Evolutionary conservation across 2,329 filamentous ascomycete genomes (phyloP), one percentile per base, ranked within the genome.

Genomic region (Curvularia lunata): DNA sequence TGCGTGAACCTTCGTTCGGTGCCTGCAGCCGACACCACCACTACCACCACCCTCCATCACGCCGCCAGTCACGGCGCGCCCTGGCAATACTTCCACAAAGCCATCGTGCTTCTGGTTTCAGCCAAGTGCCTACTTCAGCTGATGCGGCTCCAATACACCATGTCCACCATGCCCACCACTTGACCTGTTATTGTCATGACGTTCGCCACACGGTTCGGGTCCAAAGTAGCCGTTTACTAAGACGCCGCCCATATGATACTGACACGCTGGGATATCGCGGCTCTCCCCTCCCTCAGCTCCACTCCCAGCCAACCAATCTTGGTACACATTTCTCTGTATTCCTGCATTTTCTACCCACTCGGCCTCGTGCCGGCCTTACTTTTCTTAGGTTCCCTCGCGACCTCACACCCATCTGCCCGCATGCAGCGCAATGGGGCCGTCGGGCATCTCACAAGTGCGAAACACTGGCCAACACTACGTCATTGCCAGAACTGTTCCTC

Each of bases 1-100:
- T 54, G 68, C 67, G 70, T 65, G 67, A 72, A 73, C 69, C 54
- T 63, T 68, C 54, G 63, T 64, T 68, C 59, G 58, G 58, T 61
- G 52, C 58, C 50, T 61, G 59, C 54, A 56, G 48, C 56, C 56
- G 56, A 37, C 45, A 28, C 46, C 38, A 53, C 30, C 28, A 52
- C 49, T 37, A 51, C 46, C 48, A 52, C 52, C 12, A 30, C 28
- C 30, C 12, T 47, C 37, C 55, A 46, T 16, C 21, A 49, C 30
- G 45, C 34, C 50, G 38, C 41, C 53, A 42, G 38, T 54, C 46
- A 32, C 41, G 32, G 30, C 32, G 42, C 32, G 53, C 16, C 21
- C 41, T 37, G 34, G 27, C 25, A 27, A 43, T 23, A 30, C 5
- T 41, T 8, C 10, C n/a, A 10, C 40, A 1, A 2, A 27, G 25